Evolutionary conservation across 148 eudicot genomes (phyloP).

Genomic region (Silene conica): DNA sequence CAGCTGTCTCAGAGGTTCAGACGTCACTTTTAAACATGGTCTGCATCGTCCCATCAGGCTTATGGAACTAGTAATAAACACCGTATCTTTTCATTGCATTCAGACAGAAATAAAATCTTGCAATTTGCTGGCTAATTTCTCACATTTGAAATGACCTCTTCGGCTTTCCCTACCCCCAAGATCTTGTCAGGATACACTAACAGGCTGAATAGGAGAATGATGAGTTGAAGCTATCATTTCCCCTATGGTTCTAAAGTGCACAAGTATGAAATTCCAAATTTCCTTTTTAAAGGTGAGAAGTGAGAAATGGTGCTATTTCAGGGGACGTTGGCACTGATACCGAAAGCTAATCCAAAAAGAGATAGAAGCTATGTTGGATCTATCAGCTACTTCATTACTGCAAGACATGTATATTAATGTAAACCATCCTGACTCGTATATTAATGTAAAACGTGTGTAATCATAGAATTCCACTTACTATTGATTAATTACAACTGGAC

Average conservation of each 20-base stretch:
- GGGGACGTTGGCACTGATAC: too few species aligned
- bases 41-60: background rate
- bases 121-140: too few species aligned
- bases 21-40: background rate
- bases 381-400: too few species aligned
- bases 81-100: background rate
- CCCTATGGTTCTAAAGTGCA: too few species aligned
- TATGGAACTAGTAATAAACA: background rate
- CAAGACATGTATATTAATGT: too few species aligned
- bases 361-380: too few species aligned
- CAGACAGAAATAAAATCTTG: background rate
- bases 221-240: too few species aligned
- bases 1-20: background rate
- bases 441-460: background rate
- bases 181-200: background rate
- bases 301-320: background rate
- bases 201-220: too few species aligned
- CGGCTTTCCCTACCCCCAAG: background rate
- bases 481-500: background rate
- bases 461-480: background rate
- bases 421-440: too few species aligned
- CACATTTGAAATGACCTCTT: background rate
- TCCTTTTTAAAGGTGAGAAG: background rate
- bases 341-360: too few species aligned
- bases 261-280: background rate